Conservation (phyloP, 495 filamentous ascomycete species). For the Neurospora sp. region DNA sequence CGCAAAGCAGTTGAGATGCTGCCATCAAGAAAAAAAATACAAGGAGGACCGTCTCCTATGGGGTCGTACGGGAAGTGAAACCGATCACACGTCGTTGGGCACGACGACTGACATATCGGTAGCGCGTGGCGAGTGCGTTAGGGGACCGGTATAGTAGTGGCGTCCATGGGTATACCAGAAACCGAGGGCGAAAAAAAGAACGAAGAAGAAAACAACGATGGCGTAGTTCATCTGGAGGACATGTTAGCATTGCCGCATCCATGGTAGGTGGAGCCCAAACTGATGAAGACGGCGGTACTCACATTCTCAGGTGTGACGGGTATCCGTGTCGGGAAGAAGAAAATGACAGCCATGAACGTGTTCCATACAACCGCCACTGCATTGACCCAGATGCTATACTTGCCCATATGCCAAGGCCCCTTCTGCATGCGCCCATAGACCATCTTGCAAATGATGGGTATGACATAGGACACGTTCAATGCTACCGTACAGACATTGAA, state of each 20-base stretch:
- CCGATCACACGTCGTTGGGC: background rate
- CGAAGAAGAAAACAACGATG: slow-evolving; percentile 36
- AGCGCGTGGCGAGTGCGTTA: slow-evolving; percentile 9
- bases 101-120: background rate
- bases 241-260: background rate
- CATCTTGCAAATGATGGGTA: slow-evolving; percentile 54
- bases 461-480: slow-evolving; percentile 52
- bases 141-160: slow-evolving; percentile 43
- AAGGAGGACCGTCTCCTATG: background rate
- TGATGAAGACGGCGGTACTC: slow-evolving; percentile 4
- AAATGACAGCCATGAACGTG: slow-evolving; percentile 49
- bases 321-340: slow-evolving; percentile 46
- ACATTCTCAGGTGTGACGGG: slow-evolving; percentile 40
- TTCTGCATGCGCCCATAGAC: slow-evolving; percentile 44
- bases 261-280: background rate
- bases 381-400: slow-evolving; percentile 36
- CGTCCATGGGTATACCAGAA: slow-evolving; percentile 43
- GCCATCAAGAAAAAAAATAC: background rate
- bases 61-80: background rate
- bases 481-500: slow-evolving; percentile 56
- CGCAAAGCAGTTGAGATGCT: background rate
- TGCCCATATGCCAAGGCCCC: slow-evolving; percentile 52
- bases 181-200: slow-evolving; percentile 29
- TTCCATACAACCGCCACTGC: slow-evolving; percentile 49
- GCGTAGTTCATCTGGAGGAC: slow-evolving; percentile 32